Base-by-base conservation (phyloP, 2,329 filamentous ascomycete species). In the Neonectria hederae region DNA sequence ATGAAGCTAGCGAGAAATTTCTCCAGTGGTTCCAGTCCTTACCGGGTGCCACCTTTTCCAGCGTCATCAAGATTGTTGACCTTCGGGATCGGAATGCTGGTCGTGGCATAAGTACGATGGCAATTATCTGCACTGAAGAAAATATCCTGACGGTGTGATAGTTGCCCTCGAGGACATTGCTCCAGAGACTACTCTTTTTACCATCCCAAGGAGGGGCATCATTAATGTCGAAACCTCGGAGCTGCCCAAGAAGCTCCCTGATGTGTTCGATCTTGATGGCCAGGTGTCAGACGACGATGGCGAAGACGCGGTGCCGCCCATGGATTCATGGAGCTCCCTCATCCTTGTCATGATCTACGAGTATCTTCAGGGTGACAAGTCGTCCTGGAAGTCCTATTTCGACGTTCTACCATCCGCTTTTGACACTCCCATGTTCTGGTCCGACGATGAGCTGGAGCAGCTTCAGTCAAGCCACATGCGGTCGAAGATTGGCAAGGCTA, bases 401-500 rank as follows among this genome's bases (percentile, higher is more conserved):
- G 84, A 89, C 62, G 83, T 97, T 21, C 83, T 97, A 5, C 93
- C 93, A 1, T 70, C 75, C 5, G 74, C 80, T 1, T 97, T 97
- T 74, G 88, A 96, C 76, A 97, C 93, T 2, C 86, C 95, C 68
- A 97, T 97, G 92, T 97, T 94, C 80, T 97, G 94, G 94, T 82
- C 86, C 2, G 81, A 85, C 0, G 80, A 82, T 1, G 93, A 97
- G 76, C 83, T 97, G 3, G 79, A 82, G 0, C 84, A 90, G 72
- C 86, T 97, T 9, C 90, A 95, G 79, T 92, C 90, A 19, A 94
- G 92, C 74, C 87, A 92, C 1, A 87, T 96, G n/a, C 77, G 89
- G 3, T 80, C 86, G 65, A 95, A 94, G 76, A 91, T 97, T 67
- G 94, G 93, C 52, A 92, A 88, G 69, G 82, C 86, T 5, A 83